These are phyloP conservation scores for Kazachstania viticola DNA, from an alignment of 805 yeast species.

Conservation along the genomic window DNA sequence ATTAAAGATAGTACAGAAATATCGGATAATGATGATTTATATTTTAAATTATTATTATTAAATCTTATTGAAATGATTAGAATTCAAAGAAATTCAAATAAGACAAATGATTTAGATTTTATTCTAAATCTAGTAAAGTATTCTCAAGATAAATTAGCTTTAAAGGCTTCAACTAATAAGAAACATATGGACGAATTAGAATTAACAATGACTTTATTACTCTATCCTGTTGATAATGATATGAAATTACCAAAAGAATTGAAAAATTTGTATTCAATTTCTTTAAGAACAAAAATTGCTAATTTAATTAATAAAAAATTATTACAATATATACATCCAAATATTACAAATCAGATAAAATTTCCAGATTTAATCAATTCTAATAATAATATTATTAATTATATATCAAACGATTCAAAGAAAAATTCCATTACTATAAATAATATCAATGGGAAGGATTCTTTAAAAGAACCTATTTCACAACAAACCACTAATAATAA, in stretches of 20 bases:
- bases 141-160: constrained; percentile 50
- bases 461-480: background rate
- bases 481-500: background rate
- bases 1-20: constrained; percentile 32
- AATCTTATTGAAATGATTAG: constrained; percentile 75
- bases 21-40: constrained; percentile 49
- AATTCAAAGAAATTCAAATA: constrained; percentile 19
- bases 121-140: constrained; percentile 43
- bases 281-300: constrained; percentile 55
- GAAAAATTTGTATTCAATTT: constrained; percentile 43
- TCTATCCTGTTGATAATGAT: constrained; percentile 30
- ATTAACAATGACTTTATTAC: constrained; percentile 69
- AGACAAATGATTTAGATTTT: constrained; percentile 34
- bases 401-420: background rate
- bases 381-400: background rate
- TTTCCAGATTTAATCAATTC: constrained; percentile 9
- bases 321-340: constrained; percentile 16
- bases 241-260: constrained; percentile 42
- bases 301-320: constrained; percentile 50
- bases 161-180: constrained; percentile 46
- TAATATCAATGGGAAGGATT: background rate
- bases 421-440: constrained; percentile 1
- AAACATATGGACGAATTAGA: constrained; percentile 63
- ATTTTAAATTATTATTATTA: constrained; percentile 61
- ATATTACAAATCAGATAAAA: constrained; percentile 8